phyloP scores from a whole-genome alignment of 345 rosid genomes.

The Populus simonii region DNA sequence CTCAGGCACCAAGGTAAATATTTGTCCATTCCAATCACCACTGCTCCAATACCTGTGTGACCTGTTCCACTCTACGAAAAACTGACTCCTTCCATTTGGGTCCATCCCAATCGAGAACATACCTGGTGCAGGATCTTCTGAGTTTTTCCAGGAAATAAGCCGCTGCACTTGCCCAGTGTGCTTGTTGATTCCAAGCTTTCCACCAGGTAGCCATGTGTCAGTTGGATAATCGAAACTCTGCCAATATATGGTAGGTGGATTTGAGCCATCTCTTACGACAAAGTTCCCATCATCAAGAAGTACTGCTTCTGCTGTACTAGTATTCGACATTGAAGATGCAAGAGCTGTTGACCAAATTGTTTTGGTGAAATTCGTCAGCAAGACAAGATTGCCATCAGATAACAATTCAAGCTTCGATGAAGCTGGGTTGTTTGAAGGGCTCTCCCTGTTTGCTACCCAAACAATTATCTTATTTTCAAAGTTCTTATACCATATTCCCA shows the following conservation, averaged over 20 bases:
- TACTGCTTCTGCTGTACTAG: conserved; percentile 10
- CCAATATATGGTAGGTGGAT: background rate
- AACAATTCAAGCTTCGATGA: background rate
- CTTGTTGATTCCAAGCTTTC: conserved; percentile 19
- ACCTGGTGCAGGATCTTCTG: conserved; percentile 31
- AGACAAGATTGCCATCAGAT: background rate
- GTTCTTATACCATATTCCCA: background rate
- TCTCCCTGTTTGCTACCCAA: background rate
- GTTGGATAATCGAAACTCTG: too few relatives aligned
- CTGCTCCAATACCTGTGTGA: conserved; percentile 11
- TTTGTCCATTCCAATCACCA: conserved; percentile 18
- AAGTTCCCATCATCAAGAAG: conserved; percentile 27
- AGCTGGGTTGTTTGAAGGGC: background rate
- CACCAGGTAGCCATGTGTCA: conserved; percentile 11
- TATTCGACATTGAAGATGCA: background rate
- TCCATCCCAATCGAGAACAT: conserved; percentile 18
- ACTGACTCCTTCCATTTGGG: conserved; percentile 12
- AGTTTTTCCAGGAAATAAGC: conserved; percentile 22
- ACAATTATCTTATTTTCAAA: fast-evolving
- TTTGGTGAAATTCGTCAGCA: too few relatives aligned
- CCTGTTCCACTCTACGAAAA: conserved; percentile 7
- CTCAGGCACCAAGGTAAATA: conserved; percentile 21
- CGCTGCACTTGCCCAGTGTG: background rate
- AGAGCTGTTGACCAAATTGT: too few relatives aligned
- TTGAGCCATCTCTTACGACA: conserved; percentile 12